A percentile compares a stretch with the other conserved stretches of the same genome.
Conservation (phyloP, 139 green algal genomes). For the Coelastrella sp. region DNA sequence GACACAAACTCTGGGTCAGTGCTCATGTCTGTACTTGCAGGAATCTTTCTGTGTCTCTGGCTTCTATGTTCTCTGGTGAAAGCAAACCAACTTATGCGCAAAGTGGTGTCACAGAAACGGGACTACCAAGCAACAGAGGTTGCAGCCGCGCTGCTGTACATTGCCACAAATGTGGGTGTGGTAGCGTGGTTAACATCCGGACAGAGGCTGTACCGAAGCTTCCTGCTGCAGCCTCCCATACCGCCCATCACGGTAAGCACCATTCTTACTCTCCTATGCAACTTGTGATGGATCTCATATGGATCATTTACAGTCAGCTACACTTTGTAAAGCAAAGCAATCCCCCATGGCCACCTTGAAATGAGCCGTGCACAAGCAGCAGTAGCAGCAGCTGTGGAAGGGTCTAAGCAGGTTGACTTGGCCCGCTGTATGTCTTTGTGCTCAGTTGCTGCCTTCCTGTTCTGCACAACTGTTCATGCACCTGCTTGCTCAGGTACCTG, state of each 20-base stretch:
- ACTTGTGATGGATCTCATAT: no score
- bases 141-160: slow-evolving; percentile 39
- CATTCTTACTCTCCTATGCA: background rate
- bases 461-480: no score
- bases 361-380: no score
- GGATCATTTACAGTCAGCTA: no score
- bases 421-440: no score
- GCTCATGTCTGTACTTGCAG: slow-evolving; percentile 5
- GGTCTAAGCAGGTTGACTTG: no score
- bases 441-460: no score
- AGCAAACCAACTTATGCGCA: slow-evolving; percentile 39
- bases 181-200: slow-evolving; percentile 38
- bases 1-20: background rate
- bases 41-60: slow-evolving; percentile 42
- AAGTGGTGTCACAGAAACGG: slow-evolving; percentile 17
- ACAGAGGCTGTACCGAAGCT: slow-evolving; percentile 35
- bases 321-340: no score
- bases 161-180: slow-evolving; percentile 31
- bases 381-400: no score
- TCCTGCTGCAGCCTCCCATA: slow-evolving; percentile 22
- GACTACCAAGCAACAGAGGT: slow-evolving; percentile 23
- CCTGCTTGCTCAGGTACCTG: no score
- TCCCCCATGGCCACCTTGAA: no score
- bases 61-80: slow-evolving; percentile 35
- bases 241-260: slow-evolving; percentile 1